phyloP scores from a whole-genome alignment of 2,329 filamentous ascomycete species.

The Aphanoascus verrucosus region DNA sequence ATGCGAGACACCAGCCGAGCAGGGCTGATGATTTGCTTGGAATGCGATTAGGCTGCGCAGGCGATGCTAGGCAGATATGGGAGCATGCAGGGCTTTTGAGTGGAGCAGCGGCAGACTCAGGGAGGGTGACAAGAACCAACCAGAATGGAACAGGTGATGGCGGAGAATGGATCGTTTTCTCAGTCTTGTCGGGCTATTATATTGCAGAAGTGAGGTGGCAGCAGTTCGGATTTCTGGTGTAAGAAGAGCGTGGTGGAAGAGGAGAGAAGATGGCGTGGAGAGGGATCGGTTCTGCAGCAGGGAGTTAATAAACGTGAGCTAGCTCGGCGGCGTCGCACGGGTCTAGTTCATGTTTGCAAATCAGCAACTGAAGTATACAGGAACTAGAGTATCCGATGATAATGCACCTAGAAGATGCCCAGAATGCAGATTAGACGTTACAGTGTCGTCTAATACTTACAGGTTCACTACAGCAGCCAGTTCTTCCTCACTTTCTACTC shows the following conservation, averaged over 20 bases:
- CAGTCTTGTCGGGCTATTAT: neutral
- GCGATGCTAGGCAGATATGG: neutral
- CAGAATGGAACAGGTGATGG: neutral
- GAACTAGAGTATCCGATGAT: no score
- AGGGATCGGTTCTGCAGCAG: neutral
- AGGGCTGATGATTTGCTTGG: neutral
- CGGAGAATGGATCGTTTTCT: neutral
- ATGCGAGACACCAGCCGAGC: neutral
- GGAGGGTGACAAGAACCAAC: neutral
- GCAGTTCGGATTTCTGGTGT: neutral
- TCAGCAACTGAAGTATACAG: no score
- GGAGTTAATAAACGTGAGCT: neutral
- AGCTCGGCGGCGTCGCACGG: no score
- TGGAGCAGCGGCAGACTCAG: neutral
- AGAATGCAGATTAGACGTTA: no score
- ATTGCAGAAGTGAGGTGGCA: constrained; percentile 2
- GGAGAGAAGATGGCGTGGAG: neutral
- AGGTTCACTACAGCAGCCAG: no score
- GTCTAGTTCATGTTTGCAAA: no score
- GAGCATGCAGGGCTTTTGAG: neutral
- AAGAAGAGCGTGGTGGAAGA: neutral
- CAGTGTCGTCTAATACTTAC: no score
- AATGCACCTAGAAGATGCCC: no score
- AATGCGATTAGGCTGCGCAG: constrained; percentile 2
- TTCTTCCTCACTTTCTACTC: no score